Conservation (phyloP, 257 asterid species). For the Fraxinus anomala region DNA sequence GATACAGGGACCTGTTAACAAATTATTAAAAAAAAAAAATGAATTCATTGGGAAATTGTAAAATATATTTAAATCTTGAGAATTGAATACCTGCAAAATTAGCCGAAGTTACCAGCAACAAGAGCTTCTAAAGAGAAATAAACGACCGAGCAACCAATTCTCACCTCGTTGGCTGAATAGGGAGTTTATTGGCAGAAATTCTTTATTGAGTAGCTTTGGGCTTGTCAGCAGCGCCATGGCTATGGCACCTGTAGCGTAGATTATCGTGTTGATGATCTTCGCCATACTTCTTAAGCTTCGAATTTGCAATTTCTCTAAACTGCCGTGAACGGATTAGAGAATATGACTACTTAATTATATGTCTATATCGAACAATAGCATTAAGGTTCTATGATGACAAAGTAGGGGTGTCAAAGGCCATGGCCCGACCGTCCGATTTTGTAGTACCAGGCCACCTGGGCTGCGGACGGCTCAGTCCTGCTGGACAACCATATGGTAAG, state of each 20-base stretch:
- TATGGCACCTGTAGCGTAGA: constrained; percentile 64
- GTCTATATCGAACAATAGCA: no score
- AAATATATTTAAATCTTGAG: not conserved
- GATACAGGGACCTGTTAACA: constrained; percentile 32
- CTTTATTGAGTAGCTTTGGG: constrained; percentile 61
- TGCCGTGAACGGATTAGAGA: constrained; percentile 16
- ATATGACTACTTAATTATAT: no score
- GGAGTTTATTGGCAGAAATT: constrained; percentile 27
- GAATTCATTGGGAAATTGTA: not conserved
- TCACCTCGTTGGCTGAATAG: constrained; percentile 27
- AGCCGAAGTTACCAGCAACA: constrained; percentile 27
- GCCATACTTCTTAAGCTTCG: constrained; percentile 54
- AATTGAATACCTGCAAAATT: constrained; percentile 42
- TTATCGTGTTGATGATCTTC: constrained; percentile 51
- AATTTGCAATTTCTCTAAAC: constrained; percentile 54
- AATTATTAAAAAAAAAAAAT: not conserved
- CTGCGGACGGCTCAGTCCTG: no score
- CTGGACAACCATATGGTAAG: no score
- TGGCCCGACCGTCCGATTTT: no score
- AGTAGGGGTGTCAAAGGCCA: no score
- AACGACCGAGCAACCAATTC: constrained; percentile 65
- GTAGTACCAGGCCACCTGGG: no score
- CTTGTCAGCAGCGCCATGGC: constrained; percentile 69
- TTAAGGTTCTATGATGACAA: no score
- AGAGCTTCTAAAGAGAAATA: constrained; percentile 49